Evolutionary conservation across 768 basidiomycete genomes (phyloP).

Genomic region (Mycena olivaceomarginata): DNA sequence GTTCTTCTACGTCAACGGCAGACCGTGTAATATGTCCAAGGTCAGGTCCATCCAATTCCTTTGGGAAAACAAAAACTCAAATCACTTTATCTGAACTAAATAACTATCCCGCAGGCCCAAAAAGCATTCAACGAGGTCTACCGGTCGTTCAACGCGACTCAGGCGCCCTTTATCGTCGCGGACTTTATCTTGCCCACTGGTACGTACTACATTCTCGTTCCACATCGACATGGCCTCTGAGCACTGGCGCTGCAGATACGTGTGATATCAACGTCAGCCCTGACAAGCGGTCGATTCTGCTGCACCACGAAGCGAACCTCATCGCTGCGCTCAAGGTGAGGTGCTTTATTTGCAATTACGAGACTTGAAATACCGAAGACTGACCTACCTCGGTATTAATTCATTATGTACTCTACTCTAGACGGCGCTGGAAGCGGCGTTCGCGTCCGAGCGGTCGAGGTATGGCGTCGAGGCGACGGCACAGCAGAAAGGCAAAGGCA

Average conservation of each 20-base stretch:
- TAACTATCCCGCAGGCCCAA: conserved; percentile 74
- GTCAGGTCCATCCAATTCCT: conserved; percentile 56
- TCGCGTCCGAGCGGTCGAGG: conserved; percentile 83
- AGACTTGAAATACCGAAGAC: neutral
- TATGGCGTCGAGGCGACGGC: conserved; percentile 69
- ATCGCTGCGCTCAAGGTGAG: conserved; percentile 86
- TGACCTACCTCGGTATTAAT: conserved; percentile 4
- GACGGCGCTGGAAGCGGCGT: conserved; percentile 81
- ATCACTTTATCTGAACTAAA: neutral
- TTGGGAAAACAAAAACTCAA: neutral
- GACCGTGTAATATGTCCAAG: conserved; percentile 89
- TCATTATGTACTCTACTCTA: conserved; percentile 49
- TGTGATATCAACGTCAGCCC: conserved; percentile 97
- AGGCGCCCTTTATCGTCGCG: conserved; percentile 89
- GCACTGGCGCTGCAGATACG: conserved; percentile 66
- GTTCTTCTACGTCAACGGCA: conserved; percentile 94
- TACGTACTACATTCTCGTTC: conserved; percentile 55
- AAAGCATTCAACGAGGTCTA: conserved; percentile 96
- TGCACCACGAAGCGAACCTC: conserved; percentile 91
- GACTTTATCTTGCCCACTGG: conserved; percentile 90
- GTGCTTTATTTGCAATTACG: conserved; percentile 15
- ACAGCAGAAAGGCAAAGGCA: conserved; percentile 38
- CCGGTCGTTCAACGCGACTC: conserved; percentile 82
- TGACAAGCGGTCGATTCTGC: conserved; percentile 95
- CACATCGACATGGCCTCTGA: too few relatives aligned